phyloP scores from a whole-genome alignment of 2,329 filamentous ascomycete species.

The Chrysosphaeria jannelii region DNA sequence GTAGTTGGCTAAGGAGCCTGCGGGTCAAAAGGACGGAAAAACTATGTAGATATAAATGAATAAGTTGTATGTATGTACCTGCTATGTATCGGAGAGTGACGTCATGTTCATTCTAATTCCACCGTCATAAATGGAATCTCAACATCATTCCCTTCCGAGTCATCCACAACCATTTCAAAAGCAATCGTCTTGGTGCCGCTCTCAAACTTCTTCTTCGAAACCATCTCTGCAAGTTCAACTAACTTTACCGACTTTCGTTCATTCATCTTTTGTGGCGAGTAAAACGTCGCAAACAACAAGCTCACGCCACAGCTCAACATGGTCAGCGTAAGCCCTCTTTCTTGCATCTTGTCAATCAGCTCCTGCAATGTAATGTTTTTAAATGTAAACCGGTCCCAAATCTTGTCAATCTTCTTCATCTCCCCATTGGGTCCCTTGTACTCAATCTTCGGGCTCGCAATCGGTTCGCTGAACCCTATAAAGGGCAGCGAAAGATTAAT shows the following conservation, averaged over 20 bases:
- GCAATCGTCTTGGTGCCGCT: conserved; percentile 85
- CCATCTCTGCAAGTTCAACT: conserved; percentile 59
- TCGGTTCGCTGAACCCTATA: conserved; percentile 94
- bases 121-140: conserved; percentile 94
- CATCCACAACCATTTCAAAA: conserved; percentile 84
- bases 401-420: conserved; percentile 63
- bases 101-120: too few relatives aligned
- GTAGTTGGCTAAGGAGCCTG: too few relatives aligned
- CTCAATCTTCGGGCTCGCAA: conserved; percentile 72
- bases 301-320: conserved; percentile 98
- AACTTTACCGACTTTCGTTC: conserved; percentile 60
- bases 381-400: conserved; percentile 93
- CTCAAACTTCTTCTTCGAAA: conserved; percentile 79
- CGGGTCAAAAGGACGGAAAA: too few relatives aligned
- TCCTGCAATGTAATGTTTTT: conserved; percentile 60
- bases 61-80: too few relatives aligned
- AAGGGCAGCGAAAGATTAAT: conserved; percentile 88
- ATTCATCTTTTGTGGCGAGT: conserved; percentile 47
- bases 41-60: too few relatives aligned
- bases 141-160: conserved; percentile 68
- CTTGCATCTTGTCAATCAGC: conserved; percentile 55
- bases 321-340: conserved; percentile 49
- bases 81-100: too few relatives aligned
- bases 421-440: conserved; percentile 56
- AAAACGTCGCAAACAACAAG: conserved; percentile 81